phyloP scores from a whole-genome alignment of 306 rosid species.

The Ziziphus jujuba region DNA sequence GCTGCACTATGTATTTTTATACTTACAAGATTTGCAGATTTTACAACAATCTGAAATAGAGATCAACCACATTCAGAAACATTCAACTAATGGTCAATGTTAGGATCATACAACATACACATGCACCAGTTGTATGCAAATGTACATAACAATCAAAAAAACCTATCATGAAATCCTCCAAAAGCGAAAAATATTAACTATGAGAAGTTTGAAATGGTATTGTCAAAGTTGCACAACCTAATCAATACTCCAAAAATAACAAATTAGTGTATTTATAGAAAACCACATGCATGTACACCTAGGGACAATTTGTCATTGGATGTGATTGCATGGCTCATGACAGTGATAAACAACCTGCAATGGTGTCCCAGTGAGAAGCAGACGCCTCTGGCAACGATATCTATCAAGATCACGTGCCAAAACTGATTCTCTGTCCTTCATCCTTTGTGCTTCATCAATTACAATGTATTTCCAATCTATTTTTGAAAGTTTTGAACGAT shows the following conservation, averaged over 20 bases:
- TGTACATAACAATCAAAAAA: no score
- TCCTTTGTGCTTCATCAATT: slow-evolving; percentile 99
- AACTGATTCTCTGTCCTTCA: slow-evolving; percentile 98
- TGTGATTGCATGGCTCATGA: slow-evolving; percentile 16
- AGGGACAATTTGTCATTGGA: not conserved
- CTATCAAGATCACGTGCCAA: slow-evolving; percentile 98
- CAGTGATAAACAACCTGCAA: slow-evolving; percentile 60
- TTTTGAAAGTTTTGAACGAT: slow-evolving; percentile 93
- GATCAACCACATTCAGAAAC: no score
- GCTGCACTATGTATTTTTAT: no score
- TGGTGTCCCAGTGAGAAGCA: slow-evolving; percentile 97
- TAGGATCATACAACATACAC: no score
- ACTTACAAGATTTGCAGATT: no score
- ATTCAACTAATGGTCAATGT: no score
- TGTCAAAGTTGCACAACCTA: no score
- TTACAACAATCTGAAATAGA: no score
- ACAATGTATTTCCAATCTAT: slow-evolving; percentile 94
- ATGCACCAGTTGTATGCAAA: no score
- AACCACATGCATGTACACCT: slow-evolving; percentile 3
- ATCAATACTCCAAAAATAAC: not conserved
- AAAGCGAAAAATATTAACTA: no score
- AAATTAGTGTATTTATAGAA: not conserved
- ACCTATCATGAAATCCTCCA: no score
- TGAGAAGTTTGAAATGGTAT: no score
- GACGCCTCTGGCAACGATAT: slow-evolving; percentile 91